Evolutionary conservation across 345 rosid species (phyloP).

Genomic region (Gossypium longicalyx): DNA sequence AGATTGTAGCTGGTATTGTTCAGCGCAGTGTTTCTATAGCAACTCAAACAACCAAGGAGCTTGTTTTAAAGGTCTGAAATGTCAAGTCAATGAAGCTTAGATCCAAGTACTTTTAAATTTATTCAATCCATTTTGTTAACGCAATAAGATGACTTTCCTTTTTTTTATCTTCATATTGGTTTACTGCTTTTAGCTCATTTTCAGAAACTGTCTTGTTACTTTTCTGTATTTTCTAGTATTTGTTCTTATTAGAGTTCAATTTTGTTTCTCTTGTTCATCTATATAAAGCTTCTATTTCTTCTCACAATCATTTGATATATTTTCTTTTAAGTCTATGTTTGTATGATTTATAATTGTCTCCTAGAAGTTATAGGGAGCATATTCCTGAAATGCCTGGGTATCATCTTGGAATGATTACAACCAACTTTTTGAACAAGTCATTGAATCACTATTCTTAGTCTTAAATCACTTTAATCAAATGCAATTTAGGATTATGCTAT

Average conservation of each 20-base stretch:
- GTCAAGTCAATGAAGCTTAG: constrained; percentile 4
- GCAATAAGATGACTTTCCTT: not conserved
- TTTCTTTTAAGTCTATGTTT: not conserved
- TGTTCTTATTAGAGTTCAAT: constrained; percentile 1
- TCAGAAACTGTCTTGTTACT: not conserved
- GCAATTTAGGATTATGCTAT: constrained; percentile 69
- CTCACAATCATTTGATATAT: not conserved
- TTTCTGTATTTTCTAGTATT: not conserved
- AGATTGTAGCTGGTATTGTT: constrained; percentile 82
- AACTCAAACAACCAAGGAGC: constrained; percentile 94
- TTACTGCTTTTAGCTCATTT: not conserved
- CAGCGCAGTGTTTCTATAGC: constrained; percentile 98
- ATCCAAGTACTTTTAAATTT: not conserved
- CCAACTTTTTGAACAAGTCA: not conserved
- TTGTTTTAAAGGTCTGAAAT: constrained; percentile 82
- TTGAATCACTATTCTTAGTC: not conserved
- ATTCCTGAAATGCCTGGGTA: not conserved
- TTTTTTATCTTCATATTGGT: not conserved
- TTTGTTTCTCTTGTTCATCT: not conserved
- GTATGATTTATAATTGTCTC: not conserved
- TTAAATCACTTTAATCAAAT: not conserved
- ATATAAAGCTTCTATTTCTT: constrained; percentile 4
- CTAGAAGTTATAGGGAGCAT: not conserved
- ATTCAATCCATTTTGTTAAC: not conserved
- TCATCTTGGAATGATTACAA: not conserved